Percentiles rank a stretch among this genome's conserved stretches.
Evolutionary conservation across 345 rosid genomes (phyloP).

Genomic region (Populus deltoides): DNA sequence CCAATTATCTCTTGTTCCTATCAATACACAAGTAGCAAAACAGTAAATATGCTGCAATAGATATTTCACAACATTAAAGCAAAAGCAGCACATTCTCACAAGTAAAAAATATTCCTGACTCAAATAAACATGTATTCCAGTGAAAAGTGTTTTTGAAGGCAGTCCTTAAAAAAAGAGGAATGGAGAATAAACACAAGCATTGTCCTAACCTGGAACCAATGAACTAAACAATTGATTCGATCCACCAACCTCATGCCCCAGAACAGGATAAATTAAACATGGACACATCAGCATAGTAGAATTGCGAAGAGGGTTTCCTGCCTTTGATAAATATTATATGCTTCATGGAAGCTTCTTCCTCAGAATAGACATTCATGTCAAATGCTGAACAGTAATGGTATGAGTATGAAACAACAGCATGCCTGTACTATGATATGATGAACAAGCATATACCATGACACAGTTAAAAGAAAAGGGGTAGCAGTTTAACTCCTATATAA

Average conservation of each 20-base stretch:
- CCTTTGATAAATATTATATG: background rate
- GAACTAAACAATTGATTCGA: background rate
- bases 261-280: background rate
- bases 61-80: background rate
- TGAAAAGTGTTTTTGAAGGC: background rate
- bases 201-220: background rate
- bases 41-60: conserved; percentile 14
- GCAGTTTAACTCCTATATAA: background rate
- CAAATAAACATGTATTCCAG: background rate
- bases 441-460: background rate
- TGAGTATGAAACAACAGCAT: background rate
- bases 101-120: background rate
- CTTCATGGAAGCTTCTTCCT: background rate
- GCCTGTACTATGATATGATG: background rate
- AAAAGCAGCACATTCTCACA: background rate
- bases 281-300: background rate
- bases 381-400: background rate
- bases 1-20: conserved; percentile 88
- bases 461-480: background rate
- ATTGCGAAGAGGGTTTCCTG: background rate
- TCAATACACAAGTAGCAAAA: conserved; percentile 25
- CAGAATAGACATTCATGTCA: background rate
- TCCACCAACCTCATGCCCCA: background rate
- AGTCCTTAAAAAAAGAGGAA: background rate
- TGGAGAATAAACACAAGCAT: background rate